Evolutionary conservation across 2,329 filamentous ascomycete genomes (phyloP), one percentile per base, ranked within the genome.

Genomic region (Arachnomyces sp.): DNA sequence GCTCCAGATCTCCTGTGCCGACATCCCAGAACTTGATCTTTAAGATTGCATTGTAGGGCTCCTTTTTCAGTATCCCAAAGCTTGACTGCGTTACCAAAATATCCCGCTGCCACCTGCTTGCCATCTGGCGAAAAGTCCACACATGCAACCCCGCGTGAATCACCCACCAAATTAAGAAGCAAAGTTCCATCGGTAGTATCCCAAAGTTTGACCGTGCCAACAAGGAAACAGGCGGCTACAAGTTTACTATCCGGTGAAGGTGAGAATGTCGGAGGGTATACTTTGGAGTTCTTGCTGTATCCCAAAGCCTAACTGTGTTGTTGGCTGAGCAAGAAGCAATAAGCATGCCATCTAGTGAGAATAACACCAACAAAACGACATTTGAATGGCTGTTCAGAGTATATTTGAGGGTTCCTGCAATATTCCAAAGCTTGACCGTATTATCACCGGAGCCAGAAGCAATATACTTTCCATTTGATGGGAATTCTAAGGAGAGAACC

Each of bases 271-370:
- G n/a, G n/a, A n/a, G n/a, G n/a, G n/a, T n/a, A n/a, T n/a, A n/a
- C n/a, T n/a, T n/a, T n/a, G n/a, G n/a, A n/a, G n/a, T n/a, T n/a
- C n/a, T 37, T 21, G 11, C n/a, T 16, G 28, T 14, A 61, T 98
- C 92, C 92, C 92, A 98, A 14, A 98, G 77, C 72, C 98, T 98
- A 57, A 96, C 82, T 2, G 92, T 98, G 69, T 89, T 88, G 69
- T 98, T 92, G 13, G 92, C 92, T 1, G 92, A 98, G 1, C 85
- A 87, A 1, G 90, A 96, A 9, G 92, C 92, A 33, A 98, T 78
- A 43, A 98, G 75, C 62, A 96, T 96, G 48, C 89, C 82, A 68
- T 98, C 90, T 57, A 89, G 82, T 55, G 46, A 50, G 38, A 49
- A 49, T 2, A 28, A 17, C 18, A 45, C 35, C 7, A 14, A 18